A percentile compares a stretch with the other conserved stretches of the same genome.
Evolutionary conservation across 306 rosid genomes (phyloP).

Genomic region (Casuarina cunninghamiana): DNA sequence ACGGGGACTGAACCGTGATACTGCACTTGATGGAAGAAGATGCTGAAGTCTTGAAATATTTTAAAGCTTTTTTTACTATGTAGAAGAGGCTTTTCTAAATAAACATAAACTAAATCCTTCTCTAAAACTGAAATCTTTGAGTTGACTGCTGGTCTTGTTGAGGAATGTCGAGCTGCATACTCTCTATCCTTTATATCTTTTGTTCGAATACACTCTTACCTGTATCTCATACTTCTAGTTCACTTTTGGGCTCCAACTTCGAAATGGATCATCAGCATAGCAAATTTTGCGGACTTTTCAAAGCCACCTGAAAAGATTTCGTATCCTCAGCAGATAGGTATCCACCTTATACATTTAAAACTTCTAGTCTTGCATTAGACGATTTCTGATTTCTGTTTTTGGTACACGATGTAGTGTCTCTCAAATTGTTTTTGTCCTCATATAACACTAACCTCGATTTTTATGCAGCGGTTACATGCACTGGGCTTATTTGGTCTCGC

Average conservation of each 20-base stretch:
- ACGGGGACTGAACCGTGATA: too few species aligned
- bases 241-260: conserved; percentile 34
- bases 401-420: background rate
- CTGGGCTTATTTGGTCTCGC: conserved; percentile 23
- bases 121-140: background rate
- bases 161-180: background rate
- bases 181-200: background rate
- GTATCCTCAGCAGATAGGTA: conserved; percentile 21
- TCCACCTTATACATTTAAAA: background rate
- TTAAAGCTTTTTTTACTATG: background rate
- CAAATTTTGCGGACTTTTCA: conserved; percentile 31
- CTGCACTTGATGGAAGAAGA: background rate
- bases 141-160: background rate
- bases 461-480: conserved; percentile 26
- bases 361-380: background rate
- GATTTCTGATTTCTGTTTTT: background rate
- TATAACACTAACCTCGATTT: background rate
- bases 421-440: background rate
- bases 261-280: conserved; percentile 31
- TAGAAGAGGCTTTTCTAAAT: background rate
- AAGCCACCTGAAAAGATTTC: conserved; percentile 18
- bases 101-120: background rate
- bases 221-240: conserved; percentile 7
- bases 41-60: background rate
- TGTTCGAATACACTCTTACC: background rate